Evolutionary conservation across 192 early-diverging fungal genomes (phyloP).

Genomic region (Podila epigama): DNA sequence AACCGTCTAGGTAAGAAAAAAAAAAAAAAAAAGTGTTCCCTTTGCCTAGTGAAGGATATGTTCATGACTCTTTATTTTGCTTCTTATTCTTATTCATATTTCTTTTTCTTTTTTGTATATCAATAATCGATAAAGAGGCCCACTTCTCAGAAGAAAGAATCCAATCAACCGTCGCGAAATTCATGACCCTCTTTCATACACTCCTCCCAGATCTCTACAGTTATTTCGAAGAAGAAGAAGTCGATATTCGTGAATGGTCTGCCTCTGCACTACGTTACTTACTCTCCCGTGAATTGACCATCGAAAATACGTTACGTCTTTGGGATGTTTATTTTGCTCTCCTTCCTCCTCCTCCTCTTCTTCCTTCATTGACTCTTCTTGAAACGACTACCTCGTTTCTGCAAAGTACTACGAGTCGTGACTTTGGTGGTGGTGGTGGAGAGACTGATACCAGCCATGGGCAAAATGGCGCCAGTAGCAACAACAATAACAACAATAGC

Average conservation of each 20-base stretch:
- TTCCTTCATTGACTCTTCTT: too few relatives aligned
- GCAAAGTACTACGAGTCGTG: too few relatives aligned
- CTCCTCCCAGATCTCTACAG: slow-evolving; percentile 87
- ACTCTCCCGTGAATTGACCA: slow-evolving; percentile 80
- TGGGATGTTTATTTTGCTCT: slow-evolving; percentile 90
- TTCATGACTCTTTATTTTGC: not conserved
- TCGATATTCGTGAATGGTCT: slow-evolving; percentile 85
- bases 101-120: slow-evolving; percentile 2
- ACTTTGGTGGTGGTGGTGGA: too few relatives aligned
- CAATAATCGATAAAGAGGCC: too few relatives aligned
- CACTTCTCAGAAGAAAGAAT: slow-evolving; percentile 67
- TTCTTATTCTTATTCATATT: not conserved
- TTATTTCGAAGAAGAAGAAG: slow-evolving; percentile 95
- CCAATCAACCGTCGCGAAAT: slow-evolving; percentile 82
- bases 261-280: slow-evolving; percentile 82
- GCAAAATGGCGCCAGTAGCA: too few relatives aligned
- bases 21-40: too few relatives aligned
- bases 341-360: too few relatives aligned
- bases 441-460: too few relatives aligned
- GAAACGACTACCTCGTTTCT: too few relatives aligned
- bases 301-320: slow-evolving; percentile 76
- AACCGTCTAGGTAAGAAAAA: slow-evolving; percentile 64
- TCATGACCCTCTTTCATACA: slow-evolving; percentile 84
- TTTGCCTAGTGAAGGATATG: not conserved
- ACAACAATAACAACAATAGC: too few relatives aligned